Conservation (phyloP, 495 filamentous ascomycete species). For the Talaromyces stipitatus region DNA sequence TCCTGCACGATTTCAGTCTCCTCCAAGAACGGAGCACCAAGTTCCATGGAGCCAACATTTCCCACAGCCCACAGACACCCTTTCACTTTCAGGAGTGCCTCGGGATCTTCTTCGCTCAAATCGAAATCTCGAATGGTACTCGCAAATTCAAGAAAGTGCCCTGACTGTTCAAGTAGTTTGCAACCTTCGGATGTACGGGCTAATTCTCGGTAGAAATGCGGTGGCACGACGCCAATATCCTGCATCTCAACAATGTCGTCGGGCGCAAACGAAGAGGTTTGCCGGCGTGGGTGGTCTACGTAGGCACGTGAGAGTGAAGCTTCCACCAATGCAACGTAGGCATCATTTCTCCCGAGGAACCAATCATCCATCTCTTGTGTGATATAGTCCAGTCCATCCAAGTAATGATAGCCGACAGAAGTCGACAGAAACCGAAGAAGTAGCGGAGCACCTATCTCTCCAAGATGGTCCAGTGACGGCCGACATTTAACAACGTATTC, state of each 20-base stretch:
- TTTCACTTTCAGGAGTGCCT: slow-evolving; percentile 88
- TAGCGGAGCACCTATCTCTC: slow-evolving; percentile 92
- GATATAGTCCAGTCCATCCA: slow-evolving; percentile 96
- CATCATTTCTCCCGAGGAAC: slow-evolving; percentile 93
- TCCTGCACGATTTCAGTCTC: slow-evolving; percentile 75
- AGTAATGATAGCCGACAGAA: slow-evolving; percentile 92
- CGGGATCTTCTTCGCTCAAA: slow-evolving; percentile 74
- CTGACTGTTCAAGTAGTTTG: slow-evolving; percentile 79
- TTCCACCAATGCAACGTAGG: slow-evolving; percentile 89
- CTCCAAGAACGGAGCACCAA: slow-evolving; percentile 88
- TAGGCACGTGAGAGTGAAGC: slow-evolving; percentile 90
- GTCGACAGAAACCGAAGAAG: slow-evolving; percentile 91
- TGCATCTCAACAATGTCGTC: slow-evolving; percentile 53
- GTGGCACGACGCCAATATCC: slow-evolving; percentile 67
- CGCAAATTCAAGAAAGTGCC: slow-evolving; percentile 91
- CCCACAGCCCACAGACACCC: slow-evolving; percentile 97
- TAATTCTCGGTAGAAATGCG: slow-evolving; percentile 95
- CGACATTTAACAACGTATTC: slow-evolving; percentile 96
- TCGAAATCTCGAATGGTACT: slow-evolving; percentile 78
- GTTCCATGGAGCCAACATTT: slow-evolving; percentile 96
- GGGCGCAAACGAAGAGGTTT: slow-evolving; percentile 23
- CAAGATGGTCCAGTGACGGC: slow-evolving; percentile 91
- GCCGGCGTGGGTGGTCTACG: slow-evolving; percentile 45
- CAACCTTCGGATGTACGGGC: slow-evolving; percentile 90
- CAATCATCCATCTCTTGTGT: slow-evolving; percentile 99